Evolutionary conservation across 306 rosid genomes (phyloP).

Genomic region (Glycine soja): DNA sequence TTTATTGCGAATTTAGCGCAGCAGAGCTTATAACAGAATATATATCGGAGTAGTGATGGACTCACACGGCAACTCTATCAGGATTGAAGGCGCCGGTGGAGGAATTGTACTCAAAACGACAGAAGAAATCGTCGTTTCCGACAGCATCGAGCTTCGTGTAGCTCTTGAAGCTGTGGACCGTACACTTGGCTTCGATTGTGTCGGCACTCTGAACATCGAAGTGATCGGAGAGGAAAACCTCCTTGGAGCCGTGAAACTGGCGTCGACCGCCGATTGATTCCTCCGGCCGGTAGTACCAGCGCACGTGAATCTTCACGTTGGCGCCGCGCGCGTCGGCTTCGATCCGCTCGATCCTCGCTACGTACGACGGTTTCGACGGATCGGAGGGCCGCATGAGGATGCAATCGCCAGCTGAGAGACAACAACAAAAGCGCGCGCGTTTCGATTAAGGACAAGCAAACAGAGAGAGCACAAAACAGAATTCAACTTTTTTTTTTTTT

Average conservation of each 20-base stretch:
- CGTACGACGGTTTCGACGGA: slow-evolving; percentile 83
- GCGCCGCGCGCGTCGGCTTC: slow-evolving; percentile 93
- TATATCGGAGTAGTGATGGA: slow-evolving; percentile 30
- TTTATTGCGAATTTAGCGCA: slow-evolving; percentile 14
- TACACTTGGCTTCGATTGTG: slow-evolving; percentile 89
- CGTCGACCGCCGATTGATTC: slow-evolving; percentile 98
- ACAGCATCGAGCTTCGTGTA: slow-evolving; percentile 97
- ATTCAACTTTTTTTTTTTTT: background rate
- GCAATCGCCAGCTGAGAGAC: slow-evolving; percentile 79
- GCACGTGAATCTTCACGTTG: slow-evolving; percentile 84
- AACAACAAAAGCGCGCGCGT: slow-evolving; percentile 1
- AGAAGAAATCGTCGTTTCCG: slow-evolving; percentile 97
- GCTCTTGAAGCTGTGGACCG: slow-evolving; percentile 87
- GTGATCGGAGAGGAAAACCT: slow-evolving; percentile 95
- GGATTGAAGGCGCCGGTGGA: slow-evolving; percentile 93
- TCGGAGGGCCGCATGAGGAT: slow-evolving; percentile 94
- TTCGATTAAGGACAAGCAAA: background rate
- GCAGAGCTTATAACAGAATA: background rate
- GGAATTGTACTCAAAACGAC: slow-evolving; percentile 97
- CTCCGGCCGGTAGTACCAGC: slow-evolving; percentile 99
- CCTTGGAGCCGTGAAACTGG: slow-evolving; percentile 97
- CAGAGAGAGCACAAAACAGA: background rate
- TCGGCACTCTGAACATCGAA: slow-evolving; percentile 92
- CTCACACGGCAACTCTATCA: slow-evolving; percentile 97
- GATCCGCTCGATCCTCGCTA: slow-evolving; percentile 93